Evolutionary conservation across 2,329 filamentous ascomycete genomes (phyloP).

Genomic region (Gaeumannomyces tritici): DNA sequence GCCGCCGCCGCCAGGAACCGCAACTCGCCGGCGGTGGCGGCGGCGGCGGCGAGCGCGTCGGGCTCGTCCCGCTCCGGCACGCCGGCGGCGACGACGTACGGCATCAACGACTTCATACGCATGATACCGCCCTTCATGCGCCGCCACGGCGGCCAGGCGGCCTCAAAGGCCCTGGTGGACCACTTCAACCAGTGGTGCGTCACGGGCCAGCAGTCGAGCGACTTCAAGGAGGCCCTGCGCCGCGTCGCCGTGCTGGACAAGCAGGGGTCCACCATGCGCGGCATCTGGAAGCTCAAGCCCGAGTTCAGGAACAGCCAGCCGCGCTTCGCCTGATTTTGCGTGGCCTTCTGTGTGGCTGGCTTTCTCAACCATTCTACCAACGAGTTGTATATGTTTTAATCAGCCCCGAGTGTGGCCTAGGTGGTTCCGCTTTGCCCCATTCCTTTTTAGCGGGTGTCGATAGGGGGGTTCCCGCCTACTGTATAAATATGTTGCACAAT

Average conservation of each 20-base stretch:
- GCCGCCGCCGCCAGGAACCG: constrained; percentile 25
- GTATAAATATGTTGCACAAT: too few relatives aligned
- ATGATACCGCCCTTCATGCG: constrained; percentile 73
- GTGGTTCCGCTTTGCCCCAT: too few relatives aligned
- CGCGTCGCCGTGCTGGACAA: constrained; percentile 64
- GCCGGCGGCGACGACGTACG: constrained; percentile 16
- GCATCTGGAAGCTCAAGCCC: constrained; percentile 41
- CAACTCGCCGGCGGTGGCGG: constrained; percentile 20
- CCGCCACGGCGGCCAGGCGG: constrained; percentile 66
- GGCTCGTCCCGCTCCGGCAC: constrained; percentile 33
- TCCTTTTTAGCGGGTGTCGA: too few relatives aligned
- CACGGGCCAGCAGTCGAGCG: constrained; percentile 56
- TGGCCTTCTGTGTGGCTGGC: too few relatives aligned
- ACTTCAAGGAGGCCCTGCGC: constrained; percentile 76
- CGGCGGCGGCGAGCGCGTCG: constrained; percentile 27
- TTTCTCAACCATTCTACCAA: too few relatives aligned
- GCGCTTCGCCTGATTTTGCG: neutral
- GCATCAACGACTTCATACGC: constrained; percentile 52
- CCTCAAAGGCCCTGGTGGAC: constrained; percentile 78
- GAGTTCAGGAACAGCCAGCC: constrained; percentile 9
- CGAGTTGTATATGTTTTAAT: neutral
- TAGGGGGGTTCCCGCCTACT: too few relatives aligned
- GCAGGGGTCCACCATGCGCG: constrained; percentile 39
- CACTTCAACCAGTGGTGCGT: constrained; percentile 79
- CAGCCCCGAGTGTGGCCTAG: neutral